Base-by-base conservation (phyloP, 2,329 filamentous ascomycete genomes). In the Pyrenophora seminiperda region DNA sequence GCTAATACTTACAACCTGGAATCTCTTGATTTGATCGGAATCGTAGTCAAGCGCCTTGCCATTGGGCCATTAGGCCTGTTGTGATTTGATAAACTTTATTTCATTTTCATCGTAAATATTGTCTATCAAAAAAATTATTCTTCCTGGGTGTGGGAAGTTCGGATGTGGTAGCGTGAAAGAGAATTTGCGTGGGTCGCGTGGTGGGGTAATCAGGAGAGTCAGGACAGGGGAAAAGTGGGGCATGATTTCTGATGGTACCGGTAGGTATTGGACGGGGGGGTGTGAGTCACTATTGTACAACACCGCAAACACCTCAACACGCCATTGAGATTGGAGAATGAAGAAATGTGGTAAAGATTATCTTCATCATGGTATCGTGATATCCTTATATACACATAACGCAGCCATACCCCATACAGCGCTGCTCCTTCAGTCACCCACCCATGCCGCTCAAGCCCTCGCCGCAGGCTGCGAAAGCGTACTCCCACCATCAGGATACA, bases 21-120 rank as follows among this genome's bases (percentile, higher is more conserved):
- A 66, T 67, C 63, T 67, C 61, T 65, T 67, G 65, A 67, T 67
- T 36, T 43, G 13, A 34, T 34, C 18, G 17, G n/a, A 54, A 58
- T 78, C 77, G 77, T 79, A 80, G 78, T 79, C 77, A 79, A 79
- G 76, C 77, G 76, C 77, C 77, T 79, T 80, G 76, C 77, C 77
- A 80, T 80, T 80, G 77, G 77, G 77, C 77, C 77, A 80, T 61
- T 61, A 53, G 61, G 51, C 64, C 64, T 18, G 10, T 34, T 36
- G 30, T 40, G 46, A 46, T 37, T 29, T 24, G 32, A 50, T 50
- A 22, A 10, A 10, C 14, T 2, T 7, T 3, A 2, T 17, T 0
- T 7, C 10, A 37, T 18, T 32, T 11, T 14, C 1, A 31, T 5
- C 0, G 3, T 20, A 29, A 17, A 10, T 13, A 38, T 29, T 18